Base-by-base conservation (phyloP, 805 yeast genomes). In the Zygosaccharomyces lentus region DNA sequence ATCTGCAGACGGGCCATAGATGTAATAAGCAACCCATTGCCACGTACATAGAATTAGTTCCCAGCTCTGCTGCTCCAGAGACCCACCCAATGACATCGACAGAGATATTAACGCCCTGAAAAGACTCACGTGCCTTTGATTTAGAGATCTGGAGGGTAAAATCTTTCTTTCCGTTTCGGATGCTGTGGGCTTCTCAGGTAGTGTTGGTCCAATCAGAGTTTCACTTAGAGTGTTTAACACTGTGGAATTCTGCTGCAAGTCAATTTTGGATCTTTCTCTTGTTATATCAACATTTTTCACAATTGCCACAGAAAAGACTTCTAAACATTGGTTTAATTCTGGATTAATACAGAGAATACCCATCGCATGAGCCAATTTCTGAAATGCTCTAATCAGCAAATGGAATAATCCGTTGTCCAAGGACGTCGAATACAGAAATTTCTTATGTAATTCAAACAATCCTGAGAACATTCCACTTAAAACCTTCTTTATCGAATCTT, bases 71-170 rank as follows among this genome's bases (percentile, higher is more conserved):
- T 51, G 61, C 5, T 75, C 76, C 12, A 91, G 70, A 1, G 81
- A 76, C 1, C 90, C 77, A 0, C 96, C 97, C n/a, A 91, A 65
- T 0, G 96, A 85, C 2, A 82, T 75, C 0, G 91, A 89, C 40
- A 91, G 69, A 49, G 87, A 85, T 3, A 82, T 69, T 31, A 91
- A 64, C 0, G 96, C 96, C 41, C 96, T 72, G 32, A 88, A 77
- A 53, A 96, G 80, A 8, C 82, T 73, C 1, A 87, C 74, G 50
- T 87, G 88, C 44, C 95, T 74, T 0, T 86, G 72, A 48, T 81
- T 78, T 36, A 86, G 69, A 26, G 61, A 59, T 48, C 84, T 66
- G 1, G 75, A 58, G 37, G 73, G 72, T 9, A 62, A 45, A 2
- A 36, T 34, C 24, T 48, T 47, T 46, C 45, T 56, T 7, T 52